A percentile compares a stretch with the other conserved stretches of the same genome.
Evolutionary conservation across 1,284 basidiomycete genomes (phyloP).

Genomic region (Caloboletus firmus): DNA sequence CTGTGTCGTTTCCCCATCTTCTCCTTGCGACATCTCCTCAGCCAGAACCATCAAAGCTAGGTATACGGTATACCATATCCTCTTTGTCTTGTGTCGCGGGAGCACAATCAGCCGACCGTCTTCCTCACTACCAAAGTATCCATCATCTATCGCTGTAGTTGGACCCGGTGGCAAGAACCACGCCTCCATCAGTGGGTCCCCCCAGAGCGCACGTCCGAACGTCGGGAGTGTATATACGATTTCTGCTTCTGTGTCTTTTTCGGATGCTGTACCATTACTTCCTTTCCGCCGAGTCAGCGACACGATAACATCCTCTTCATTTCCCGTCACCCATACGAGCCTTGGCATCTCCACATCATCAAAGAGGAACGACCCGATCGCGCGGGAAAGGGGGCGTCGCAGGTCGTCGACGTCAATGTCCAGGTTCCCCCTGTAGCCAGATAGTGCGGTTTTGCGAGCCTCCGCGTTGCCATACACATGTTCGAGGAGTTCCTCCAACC

Average conservation of each 20-base stretch:
- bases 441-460: neutral
- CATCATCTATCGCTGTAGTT: constrained; percentile 53
- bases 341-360: constrained; percentile 72
- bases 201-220: constrained; percentile 63
- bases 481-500: constrained; percentile 56
- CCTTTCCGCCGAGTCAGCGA: constrained; percentile 19
- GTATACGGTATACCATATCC: constrained; percentile 72
- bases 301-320: constrained; percentile 53
- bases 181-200: constrained; percentile 68
- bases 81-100: constrained; percentile 54
- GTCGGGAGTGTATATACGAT: constrained; percentile 51
- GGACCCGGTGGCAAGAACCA: constrained; percentile 54
- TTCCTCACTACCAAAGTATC: constrained; percentile 51
- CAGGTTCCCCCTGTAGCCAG: constrained; percentile 19
- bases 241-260: constrained; percentile 23
- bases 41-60: constrained; percentile 52
- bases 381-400: constrained; percentile 54
- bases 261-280: neutral
- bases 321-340: constrained; percentile 59
- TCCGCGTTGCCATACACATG: constrained; percentile 22
- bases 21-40: constrained; percentile 25
- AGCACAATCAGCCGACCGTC: constrained; percentile 40
- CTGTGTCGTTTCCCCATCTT: neutral
- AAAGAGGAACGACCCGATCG: constrained; percentile 71
- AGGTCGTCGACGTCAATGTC: constrained; percentile 44